These are phyloP conservation scores for Aristolochia contorta DNA, from an alignment of 164 flowering plant species.

Conservation along the genomic window DNA sequence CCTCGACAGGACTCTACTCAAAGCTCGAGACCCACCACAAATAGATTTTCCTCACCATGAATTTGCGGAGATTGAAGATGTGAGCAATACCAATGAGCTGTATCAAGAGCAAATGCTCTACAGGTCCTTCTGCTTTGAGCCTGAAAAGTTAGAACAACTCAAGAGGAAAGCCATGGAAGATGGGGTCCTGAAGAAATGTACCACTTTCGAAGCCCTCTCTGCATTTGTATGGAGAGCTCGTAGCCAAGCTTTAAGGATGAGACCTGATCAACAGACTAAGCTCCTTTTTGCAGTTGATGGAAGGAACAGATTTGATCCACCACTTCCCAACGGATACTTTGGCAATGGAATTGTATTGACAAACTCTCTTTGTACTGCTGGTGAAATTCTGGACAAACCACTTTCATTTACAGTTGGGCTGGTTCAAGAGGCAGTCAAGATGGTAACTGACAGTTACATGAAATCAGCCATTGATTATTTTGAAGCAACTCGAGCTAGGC, in stretches of 20 bases:
- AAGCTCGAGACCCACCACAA: slow-evolving; percentile 47
- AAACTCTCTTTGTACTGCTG: slow-evolving; percentile 46
- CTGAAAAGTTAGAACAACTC: slow-evolving; percentile 52
- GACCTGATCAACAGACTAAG: slow-evolving; percentile 69
- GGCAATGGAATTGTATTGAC: slow-evolving; percentile 90
- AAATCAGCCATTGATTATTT: slow-evolving; percentile 87
- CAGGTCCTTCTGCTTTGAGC: slow-evolving; percentile 58
- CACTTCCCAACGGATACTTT: slow-evolving; percentile 60
- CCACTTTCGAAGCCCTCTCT: slow-evolving; percentile 78
- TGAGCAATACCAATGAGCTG: slow-evolving; percentile 40
- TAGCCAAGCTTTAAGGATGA: slow-evolving; percentile 39
- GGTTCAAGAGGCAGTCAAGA: slow-evolving; percentile 47
- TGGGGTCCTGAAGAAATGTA: slow-evolving; percentile 47
- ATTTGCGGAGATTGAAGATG: slow-evolving; percentile 65
- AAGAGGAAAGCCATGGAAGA: slow-evolving; percentile 49
- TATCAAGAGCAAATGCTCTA: slow-evolving; percentile 56
- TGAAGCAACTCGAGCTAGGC: slow-evolving; percentile 65
- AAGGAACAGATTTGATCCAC: slow-evolving; percentile 57
- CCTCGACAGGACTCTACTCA: slow-evolving; percentile 52
- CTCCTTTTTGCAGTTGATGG: slow-evolving; percentile 94
- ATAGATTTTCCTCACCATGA: slow-evolving; percentile 67
- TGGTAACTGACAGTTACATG: slow-evolving; percentile 63
- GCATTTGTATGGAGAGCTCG: slow-evolving; percentile 85
- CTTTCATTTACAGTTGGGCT: slow-evolving; percentile 45
- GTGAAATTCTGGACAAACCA: slow-evolving; percentile 49